A percentile compares a stretch with the other conserved stretches of the same genome.
Conservation (phyloP, 768 basidiomycete genomes). For the Auriculariales sp. region DNA sequence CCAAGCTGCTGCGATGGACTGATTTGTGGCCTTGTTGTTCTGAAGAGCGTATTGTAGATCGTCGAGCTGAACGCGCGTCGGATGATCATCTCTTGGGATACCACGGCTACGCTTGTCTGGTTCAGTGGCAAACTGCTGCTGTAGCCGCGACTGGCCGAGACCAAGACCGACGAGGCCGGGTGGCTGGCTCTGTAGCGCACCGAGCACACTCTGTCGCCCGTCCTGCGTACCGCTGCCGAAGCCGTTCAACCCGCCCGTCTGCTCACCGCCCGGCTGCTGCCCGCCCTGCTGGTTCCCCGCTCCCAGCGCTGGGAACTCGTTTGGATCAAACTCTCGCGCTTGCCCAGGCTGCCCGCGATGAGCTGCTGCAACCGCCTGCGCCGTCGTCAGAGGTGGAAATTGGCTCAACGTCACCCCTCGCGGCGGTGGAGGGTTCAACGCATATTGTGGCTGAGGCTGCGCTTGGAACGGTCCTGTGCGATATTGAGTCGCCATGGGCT, state of each 20-base stretch:
- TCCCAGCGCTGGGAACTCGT: conserved; percentile 81
- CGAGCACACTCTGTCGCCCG: conserved; percentile 41
- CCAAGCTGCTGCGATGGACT: too few relatives aligned
- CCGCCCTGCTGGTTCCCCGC: conserved; percentile 37
- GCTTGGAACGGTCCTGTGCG: conserved; percentile 49
- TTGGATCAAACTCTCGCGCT: conserved; percentile 62
- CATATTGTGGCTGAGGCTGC: conserved; percentile 32
- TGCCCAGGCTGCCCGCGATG: conserved; percentile 25
- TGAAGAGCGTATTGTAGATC: too few relatives aligned
- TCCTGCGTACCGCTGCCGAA: not conserved
- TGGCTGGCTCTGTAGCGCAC: conserved; percentile 28
- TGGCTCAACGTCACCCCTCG: conserved; percentile 36
- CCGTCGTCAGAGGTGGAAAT: conserved; percentile 51
- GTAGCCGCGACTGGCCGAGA: not conserved
- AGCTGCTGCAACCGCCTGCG: conserved; percentile 20
- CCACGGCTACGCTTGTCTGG: conserved; percentile 2
- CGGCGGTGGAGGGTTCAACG: conserved; percentile 49
- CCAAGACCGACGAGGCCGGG: too few relatives aligned
- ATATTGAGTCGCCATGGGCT: conserved; percentile 25
- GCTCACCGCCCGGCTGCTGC: conserved; percentile 21
- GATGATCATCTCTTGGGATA: conserved; percentile 3
- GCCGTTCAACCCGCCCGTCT: conserved; percentile 10
- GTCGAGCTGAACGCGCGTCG: too few relatives aligned
- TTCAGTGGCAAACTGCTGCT: not conserved
- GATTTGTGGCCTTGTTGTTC: too few relatives aligned